phyloP scores from a whole-genome alignment of 2,329 filamentous ascomycete genomes.

The Mycocentrospora acerina region DNA sequence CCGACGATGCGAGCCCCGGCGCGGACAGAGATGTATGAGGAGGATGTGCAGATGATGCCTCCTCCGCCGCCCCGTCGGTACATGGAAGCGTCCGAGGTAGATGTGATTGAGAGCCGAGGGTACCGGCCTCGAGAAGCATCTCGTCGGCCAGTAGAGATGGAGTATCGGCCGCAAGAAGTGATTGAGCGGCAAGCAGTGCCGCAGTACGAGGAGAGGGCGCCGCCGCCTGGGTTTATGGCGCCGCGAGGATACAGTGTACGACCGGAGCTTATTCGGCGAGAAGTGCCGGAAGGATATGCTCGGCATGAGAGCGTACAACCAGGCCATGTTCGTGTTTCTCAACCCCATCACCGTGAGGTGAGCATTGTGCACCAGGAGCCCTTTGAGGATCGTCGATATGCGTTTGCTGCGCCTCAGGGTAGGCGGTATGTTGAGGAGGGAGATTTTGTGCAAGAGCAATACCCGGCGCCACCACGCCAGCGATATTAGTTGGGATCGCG shows the following conservation, averaged over 20 bases:
- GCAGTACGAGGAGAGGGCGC: constrained; percentile 42
- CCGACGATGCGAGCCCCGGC: constrained; percentile 53
- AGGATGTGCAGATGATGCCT: constrained; percentile 40
- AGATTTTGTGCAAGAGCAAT: constrained; percentile 31
- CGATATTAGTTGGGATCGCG: neutral
- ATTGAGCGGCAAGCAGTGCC: constrained; percentile 29
- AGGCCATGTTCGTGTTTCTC: constrained; percentile 32
- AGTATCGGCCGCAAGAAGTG: constrained; percentile 29
- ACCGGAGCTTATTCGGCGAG: constrained; percentile 39
- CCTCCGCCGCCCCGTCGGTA: constrained; percentile 53
- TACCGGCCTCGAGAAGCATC: constrained; percentile 63
- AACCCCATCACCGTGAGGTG: constrained; percentile 41
- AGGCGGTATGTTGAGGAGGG: constrained; percentile 47
- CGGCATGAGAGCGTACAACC: constrained; percentile 47
- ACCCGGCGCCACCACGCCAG: constrained; percentile 27
- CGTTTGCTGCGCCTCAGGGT: constrained; percentile 30
- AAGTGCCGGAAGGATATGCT: constrained; percentile 36
- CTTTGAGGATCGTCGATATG: constrained; percentile 30
- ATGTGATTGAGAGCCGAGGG: constrained; percentile 54
- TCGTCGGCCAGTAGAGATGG: constrained; percentile 47
- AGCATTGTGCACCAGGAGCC: constrained; percentile 44
- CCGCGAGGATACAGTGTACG: constrained; percentile 43
- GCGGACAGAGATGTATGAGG: constrained; percentile 52
- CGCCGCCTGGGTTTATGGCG: constrained; percentile 35
- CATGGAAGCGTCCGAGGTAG: constrained; percentile 64